Evolutionary conservation across 192 early-diverging fungal species (phyloP).

Genomic region (Obelidium mucronatum): DNA sequence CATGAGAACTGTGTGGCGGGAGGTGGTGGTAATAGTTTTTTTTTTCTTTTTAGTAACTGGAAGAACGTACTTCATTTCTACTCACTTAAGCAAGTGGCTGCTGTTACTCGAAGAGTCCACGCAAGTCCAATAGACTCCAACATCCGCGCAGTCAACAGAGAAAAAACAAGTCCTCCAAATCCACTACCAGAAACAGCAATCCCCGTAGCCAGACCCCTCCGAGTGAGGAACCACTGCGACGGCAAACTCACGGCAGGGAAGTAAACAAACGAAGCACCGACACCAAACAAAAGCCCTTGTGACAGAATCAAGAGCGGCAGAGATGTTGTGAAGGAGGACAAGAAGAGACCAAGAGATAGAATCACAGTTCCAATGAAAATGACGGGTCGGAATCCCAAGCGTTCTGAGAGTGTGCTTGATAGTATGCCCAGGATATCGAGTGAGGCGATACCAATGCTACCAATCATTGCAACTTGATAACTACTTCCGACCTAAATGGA

Average conservation of each 20-base stretch:
- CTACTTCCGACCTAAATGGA: constrained; percentile 7
- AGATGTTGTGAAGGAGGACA: constrained; percentile 22
- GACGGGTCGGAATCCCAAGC: constrained; percentile 58
- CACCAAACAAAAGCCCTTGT: constrained; percentile 70
- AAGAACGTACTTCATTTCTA: background rate
- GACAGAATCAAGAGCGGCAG: constrained; percentile 12
- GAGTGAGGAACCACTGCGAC: constrained; percentile 73
- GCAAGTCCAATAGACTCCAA: constrained; percentile 65
- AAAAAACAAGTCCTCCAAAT: constrained; percentile 73
- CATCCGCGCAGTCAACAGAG: constrained; percentile 63
- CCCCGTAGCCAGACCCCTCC: constrained; percentile 74
- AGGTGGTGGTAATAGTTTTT: too few species aligned
- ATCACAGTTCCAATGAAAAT: constrained; percentile 56
- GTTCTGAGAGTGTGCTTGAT: constrained; percentile 38
- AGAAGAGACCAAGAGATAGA: constrained; percentile 39
- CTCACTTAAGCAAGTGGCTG: constrained; percentile 40
- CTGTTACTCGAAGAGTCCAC: constrained; percentile 76
- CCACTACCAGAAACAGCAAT: constrained; percentile 74
- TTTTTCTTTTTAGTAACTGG: background rate
- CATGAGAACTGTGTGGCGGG: constrained; percentile 27
- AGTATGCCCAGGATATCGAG: constrained; percentile 1
- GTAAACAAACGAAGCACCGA: constrained; percentile 70
- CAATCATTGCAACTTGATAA: constrained; percentile 25
- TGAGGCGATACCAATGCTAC: constrained; percentile 8
- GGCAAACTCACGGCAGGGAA: constrained; percentile 70